Percentiles rank a stretch among this genome's conserved stretches.
Evolutionary conservation across 1,139 yeast genomes (phyloP).

Genomic region (Geotrichum cucujoidarum): DNA sequence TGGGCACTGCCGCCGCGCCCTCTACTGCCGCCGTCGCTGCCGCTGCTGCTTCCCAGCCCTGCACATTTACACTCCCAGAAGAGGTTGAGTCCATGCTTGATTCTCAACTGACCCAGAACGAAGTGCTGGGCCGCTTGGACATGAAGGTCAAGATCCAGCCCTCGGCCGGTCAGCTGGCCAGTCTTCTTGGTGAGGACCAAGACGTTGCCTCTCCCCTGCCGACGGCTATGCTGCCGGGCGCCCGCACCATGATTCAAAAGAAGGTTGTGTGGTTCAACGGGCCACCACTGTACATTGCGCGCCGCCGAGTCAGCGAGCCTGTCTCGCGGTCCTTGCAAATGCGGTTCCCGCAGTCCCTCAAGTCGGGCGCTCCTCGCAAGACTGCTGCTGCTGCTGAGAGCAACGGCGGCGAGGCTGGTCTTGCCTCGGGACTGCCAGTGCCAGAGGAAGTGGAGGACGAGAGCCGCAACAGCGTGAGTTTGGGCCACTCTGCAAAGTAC

Average conservation of each 20-base stretch:
- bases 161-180: not conserved
- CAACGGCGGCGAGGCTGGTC: too few species aligned
- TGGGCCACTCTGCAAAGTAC: constrained; percentile 69
- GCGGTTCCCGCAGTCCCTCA: not conserved
- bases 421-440: too few species aligned
- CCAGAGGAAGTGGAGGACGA: constrained; percentile 28
- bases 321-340: not conserved
- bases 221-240: not conserved
- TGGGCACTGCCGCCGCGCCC: too few species aligned
- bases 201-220: not conserved
- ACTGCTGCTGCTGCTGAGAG: too few species aligned
- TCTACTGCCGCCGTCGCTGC: too few species aligned
- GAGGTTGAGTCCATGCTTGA: not conserved
- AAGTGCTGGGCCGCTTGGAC: not conserved
- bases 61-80: not conserved
- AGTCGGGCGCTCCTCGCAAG: not conserved
- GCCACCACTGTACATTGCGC: not conserved
- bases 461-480: constrained; percentile 23
- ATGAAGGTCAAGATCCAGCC: not conserved
- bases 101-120: not conserved
- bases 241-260: not conserved
- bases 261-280: constrained; percentile 2
- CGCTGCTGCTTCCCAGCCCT: not conserved
- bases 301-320: not conserved
- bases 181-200: too few species aligned